Base-by-base conservation (phyloP, 441 rosid genomes). In the Viola pubescens region DNA sequence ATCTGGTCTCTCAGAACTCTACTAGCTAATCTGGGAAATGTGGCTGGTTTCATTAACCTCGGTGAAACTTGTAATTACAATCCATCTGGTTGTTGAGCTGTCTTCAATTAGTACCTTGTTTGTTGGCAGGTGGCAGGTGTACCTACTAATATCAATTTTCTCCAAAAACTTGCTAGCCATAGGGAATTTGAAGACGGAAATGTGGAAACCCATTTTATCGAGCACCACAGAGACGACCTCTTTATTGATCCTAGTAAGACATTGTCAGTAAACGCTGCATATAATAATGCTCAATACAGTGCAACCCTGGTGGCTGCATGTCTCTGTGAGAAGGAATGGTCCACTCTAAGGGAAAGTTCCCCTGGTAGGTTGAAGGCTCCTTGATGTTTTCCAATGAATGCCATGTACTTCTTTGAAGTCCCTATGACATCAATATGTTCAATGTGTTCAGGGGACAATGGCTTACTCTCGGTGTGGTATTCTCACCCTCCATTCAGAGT, bases 201-300 rank as follows among this genome's bases (percentile, higher is more conserved):
- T 53, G 94, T 92, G 69, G 98, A 92, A 83, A 92, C 97, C 9
- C 98, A 92, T 81, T 89, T 92, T 71, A 89, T 92, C 40, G 96
- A 89, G 74, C 81, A 83, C 68, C 82, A 86, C 66, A 83, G 77
- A 62, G 84, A 73, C 59, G 97, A 87, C 57, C 81, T 92, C 53
- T 87, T 92, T 73, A 61, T 72, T 74, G 88, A 86, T 65, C 85
- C 80, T 72, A 70, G 71, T 65, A 72, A 81, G 63, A 68, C 79
- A 60, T 58, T 41, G n/a, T 67, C 71, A 76, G 79, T 71, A 38
- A 73, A 82, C 45, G 75, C 73, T 58, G 76, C 86, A 58, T 73
- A 65, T 61, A 60, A 69, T 59, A 73, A 77, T 61, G 88, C 83
- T 54, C 78, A 70, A 70, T 74, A 71, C 14, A 52, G 82, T 65